Evolutionary conservation across 1,139 yeast genomes (phyloP), one percentile per base, ranked within the genome.

Genomic region (Suhomyces bokatorum): DNA sequence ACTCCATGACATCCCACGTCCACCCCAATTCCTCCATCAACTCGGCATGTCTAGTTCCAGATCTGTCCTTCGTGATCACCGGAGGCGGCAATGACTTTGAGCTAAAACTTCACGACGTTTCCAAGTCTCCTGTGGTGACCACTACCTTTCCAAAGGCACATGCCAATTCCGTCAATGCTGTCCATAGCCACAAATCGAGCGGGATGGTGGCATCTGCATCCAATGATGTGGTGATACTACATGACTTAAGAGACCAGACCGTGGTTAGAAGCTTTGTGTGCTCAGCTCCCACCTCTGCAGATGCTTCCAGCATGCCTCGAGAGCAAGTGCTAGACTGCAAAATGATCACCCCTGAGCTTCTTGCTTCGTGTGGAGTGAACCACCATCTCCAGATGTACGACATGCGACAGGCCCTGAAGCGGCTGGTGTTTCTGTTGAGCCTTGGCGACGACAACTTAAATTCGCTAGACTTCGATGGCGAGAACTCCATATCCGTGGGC

Each of bases 391-490:
- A 50, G 34, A 36, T 62, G 28, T 60, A 53, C 45, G 68, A 63
- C 40, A 37, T 51, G 33, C 51, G 63, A 6, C 45, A 46, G 17
- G 16, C 42, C 26, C 35, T 24, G n/a, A 35, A 40, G 5, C 32
- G 36, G 3, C 61, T 66, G 6, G 50, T 55, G 13, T 55, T 52
- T 46, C 36, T 50, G 11, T 30, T 52, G 6, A 56, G 57, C 37
- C 45, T 63, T 22, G 63, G 70, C 11, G 51, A 52, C n/a, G 74
- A 69, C 44, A 64, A 60, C 44, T 52, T 69, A 44, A 66, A 62
- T 41, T 51, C 63, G 15, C 38, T 68, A 16, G 59, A 57, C 14
- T 56, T 45, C 37, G 40, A 41, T 20, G 42, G 37, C 6, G 15
- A 37, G 12, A 32, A 50, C 12, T 31, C 47, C 30, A 37, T 63